Base-by-base conservation (phyloP, 371 early-diverging fungal genomes). In the Circinella minor region DNA sequence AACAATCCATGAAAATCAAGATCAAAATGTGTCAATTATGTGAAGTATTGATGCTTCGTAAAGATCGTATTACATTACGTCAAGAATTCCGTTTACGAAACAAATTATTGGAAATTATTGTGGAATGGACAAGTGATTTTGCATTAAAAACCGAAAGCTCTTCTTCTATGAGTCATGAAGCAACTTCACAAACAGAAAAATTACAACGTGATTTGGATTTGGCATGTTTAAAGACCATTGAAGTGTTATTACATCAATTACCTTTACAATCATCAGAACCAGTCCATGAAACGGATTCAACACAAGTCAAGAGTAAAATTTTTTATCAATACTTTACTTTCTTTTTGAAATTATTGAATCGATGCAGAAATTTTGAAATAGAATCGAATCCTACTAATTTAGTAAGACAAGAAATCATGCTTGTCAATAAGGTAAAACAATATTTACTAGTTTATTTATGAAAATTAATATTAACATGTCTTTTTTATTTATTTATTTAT, bases 241-340 rank as follows among this genome's bases (percentile, higher is more conserved):
- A 94, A 18, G 82, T 89, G 4, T 78, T 97, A 3, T 75, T 97
- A 54, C 89, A 89, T 64, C 93, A 92, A 68, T 78, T 97, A 39
- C 96, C 96, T 3, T 81, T 97, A 34, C 95, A 94, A 67, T 90
- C 94, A 7, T 83, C 90, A 65, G 93, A 92, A 55, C 84, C 86
- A 5, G 79, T 86, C 0, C 88, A 83, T 57, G 93, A 90, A 64
- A 77, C 82, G 4, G 91, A 90, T 47, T 80, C 91, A 39, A 80
- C 84, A 10, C 90, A 90, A 70, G 86, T 89, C 72, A 93, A 95
- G 61, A 88, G 90, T 55, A 81, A 90, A 55, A 86, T 94, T 7
- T 97, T 96, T 74, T 92, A 90, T 77, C 90, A 92, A 48, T 95
- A 96, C 78, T 93, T 96, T 76, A 85, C 89, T 39, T 96, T 96